Evolutionary conservation across 108 stramenopile genomes (phyloP), one percentile per base, ranked within the genome.

Genomic region (Fragilariopsis cylindrus): DNA sequence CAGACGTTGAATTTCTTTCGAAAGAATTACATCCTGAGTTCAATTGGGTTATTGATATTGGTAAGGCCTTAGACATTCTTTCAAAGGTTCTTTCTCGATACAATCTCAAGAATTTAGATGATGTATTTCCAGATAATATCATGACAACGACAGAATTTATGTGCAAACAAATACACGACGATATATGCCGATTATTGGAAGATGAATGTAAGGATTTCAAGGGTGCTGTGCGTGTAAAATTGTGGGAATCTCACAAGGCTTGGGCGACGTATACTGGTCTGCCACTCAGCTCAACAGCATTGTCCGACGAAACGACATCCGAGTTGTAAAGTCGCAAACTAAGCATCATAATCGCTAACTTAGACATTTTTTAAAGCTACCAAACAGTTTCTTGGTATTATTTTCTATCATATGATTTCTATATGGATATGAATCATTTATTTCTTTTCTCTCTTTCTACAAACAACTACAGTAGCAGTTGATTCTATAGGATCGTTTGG

Each of bases 11-110:
- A 58, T 96, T 97, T 82, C 74, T 79, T 18, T 76, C 87, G 8
- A 63, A 77, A 39, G 60, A 78, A 3, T 71, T 97, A 43, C 80
- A 87, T 49, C 76, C 76, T 21, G 83, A 83, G 73, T 81, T 78
- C 18, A 97, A 97, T 80, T 97, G 97, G 97, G 97, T 97, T 16
- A 89, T 97, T 63, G 97, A 97, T 72, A 97, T 97, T 72, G 97
- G 97, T 21, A 73, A 84, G 57, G 97, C 97, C 16, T 90, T 89
- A 4, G 86, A 89, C 13, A 80, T 95, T 46, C 64, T 97, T 7
- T 21, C 73, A 7, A 80, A 82, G 7, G 94, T 97, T 11, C 75
- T 97, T 71, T 70, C 65, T 30, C 71, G 88, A 70, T 97, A 95
- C 80, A 96, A 97, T 82, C 86, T 92, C 66, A 87, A 97, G 68